Evolutionary conservation across 2,329 filamentous ascomycete genomes (phyloP).

Genomic region (Colletotrichum karsti): DNA sequence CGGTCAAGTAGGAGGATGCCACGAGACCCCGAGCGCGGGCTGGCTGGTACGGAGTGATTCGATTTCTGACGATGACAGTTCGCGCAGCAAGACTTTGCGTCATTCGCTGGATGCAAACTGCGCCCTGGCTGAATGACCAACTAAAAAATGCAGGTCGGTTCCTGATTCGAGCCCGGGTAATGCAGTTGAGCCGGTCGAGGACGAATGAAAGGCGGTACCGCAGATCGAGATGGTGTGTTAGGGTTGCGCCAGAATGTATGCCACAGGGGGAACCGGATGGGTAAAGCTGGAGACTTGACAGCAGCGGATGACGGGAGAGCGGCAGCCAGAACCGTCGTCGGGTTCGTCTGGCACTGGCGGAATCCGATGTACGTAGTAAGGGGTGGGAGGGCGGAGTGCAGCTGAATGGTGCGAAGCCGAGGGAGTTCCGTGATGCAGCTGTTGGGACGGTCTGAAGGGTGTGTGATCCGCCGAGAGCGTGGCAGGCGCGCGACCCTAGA

Average conservation of each 20-base stretch:
- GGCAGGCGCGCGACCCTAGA: neutral
- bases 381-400: neutral
- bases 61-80: slow-evolving; percentile 30
- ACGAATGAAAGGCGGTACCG: slow-evolving; percentile 20
- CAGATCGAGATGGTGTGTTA: slow-evolving; percentile 22
- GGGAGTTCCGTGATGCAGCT: slow-evolving; percentile 1
- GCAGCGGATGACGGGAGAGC: slow-evolving; percentile 28
- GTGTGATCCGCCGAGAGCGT: neutral
- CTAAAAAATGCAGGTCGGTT: slow-evolving; percentile 20
- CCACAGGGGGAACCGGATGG: slow-evolving; percentile 16
- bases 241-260: slow-evolving; percentile 19
- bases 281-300: slow-evolving; percentile 15
- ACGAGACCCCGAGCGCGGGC: slow-evolving; percentile 27
- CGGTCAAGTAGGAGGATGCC: slow-evolving; percentile 32
- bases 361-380: neutral
- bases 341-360: slow-evolving; percentile 1
- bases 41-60: slow-evolving; percentile 17
- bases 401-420: slow-evolving; percentile 15
- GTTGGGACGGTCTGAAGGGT: slow-evolving; percentile 8
- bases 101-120: slow-evolving; percentile 27
- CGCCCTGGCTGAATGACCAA: slow-evolving; percentile 29
- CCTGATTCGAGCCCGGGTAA: slow-evolving; percentile 26
- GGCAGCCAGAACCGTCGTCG: slow-evolving; percentile 19
- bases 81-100: slow-evolving; percentile 18
- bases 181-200: slow-evolving; percentile 12